Conservation (phyloP, 352 stramenopile species). For the Phytophthora citrophthora region DNA sequence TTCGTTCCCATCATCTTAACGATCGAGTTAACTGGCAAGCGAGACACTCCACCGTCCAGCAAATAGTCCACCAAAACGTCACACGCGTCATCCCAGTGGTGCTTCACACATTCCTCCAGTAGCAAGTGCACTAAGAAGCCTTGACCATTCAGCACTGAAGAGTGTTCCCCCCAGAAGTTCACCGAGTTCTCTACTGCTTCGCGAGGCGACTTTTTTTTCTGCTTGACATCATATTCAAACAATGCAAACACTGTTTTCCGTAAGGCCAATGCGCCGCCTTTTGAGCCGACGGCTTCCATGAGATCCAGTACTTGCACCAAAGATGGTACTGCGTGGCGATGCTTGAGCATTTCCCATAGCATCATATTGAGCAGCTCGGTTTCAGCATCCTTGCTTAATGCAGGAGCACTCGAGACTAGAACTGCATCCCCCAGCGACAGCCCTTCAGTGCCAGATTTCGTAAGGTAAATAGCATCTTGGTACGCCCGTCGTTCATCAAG, state of each 20-base stretch:
- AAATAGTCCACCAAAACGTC: slow-evolving; percentile 41
- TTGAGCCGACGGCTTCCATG: slow-evolving; percentile 44
- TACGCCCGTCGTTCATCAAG: slow-evolving; percentile 30
- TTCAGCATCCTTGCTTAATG: slow-evolving; percentile 33
- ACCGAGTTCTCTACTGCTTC: slow-evolving; percentile 40
- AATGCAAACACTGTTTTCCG: slow-evolving; percentile 40
- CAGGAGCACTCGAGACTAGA: slow-evolving; percentile 11
- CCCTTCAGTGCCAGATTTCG: slow-evolving; percentile 12
- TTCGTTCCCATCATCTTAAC: slow-evolving; percentile 44
- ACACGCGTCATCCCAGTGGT: slow-evolving; percentile 39
- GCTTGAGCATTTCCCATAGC: slow-evolving; percentile 62
- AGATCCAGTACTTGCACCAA: slow-evolving; percentile 45
- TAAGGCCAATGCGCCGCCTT: slow-evolving; percentile 39
- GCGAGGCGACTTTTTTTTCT: slow-evolving; percentile 27
- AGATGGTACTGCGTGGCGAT: slow-evolving; percentile 34
- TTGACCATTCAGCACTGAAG: slow-evolving; percentile 43
- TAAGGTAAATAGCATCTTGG: slow-evolving; percentile 24
- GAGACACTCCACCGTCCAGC: slow-evolving; percentile 26
- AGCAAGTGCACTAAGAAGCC: slow-evolving; percentile 58
- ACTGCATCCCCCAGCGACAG: slow-evolving; percentile 12
- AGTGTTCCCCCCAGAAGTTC: slow-evolving; percentile 40
- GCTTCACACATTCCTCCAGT: slow-evolving; percentile 42
- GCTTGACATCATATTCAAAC: slow-evolving; percentile 37
- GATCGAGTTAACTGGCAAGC: slow-evolving; percentile 36
- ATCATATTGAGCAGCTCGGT: slow-evolving; percentile 51